Conservation (phyloP, 2,329 filamentous ascomycete species). For the Alternaria arbusti region DNA sequence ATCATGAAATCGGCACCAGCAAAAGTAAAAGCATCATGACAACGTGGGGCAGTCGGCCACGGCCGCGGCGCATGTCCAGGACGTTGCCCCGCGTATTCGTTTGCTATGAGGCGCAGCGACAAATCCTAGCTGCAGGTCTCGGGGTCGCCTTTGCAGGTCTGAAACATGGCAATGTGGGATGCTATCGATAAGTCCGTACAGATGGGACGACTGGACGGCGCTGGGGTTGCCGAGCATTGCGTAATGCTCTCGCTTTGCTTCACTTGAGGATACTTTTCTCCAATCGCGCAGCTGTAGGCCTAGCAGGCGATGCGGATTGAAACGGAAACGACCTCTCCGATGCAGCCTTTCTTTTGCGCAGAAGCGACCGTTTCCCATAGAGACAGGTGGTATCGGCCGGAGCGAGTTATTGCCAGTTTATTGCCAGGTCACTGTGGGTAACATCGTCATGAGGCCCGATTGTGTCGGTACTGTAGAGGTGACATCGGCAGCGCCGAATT, state of each 20-base stretch:
- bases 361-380: constrained; percentile 21
- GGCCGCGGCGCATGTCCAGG: constrained; percentile 23
- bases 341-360: constrained; percentile 18
- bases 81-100: constrained; percentile 29
- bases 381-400: constrained; percentile 27
- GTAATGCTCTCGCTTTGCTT: constrained; percentile 32
- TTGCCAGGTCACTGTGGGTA: constrained; percentile 2
- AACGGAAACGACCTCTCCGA: constrained; percentile 26
- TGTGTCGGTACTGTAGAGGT: constrained; percentile 7
- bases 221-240: constrained; percentile 27
- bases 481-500: constrained; percentile 35
- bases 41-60: constrained; percentile 37
- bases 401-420: constrained; percentile 19
- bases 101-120: constrained; percentile 41
- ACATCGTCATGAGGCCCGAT: not conserved
- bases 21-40: constrained; percentile 13
- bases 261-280: constrained; percentile 29
- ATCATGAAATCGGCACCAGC: constrained; percentile 3
- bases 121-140: constrained; percentile 25
- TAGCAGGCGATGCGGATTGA: constrained; percentile 30
- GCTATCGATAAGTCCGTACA: constrained; percentile 42
- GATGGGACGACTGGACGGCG: constrained; percentile 34
- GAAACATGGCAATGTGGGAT: constrained; percentile 40
- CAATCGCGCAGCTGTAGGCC: constrained; percentile 30
- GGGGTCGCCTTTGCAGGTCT: constrained; percentile 37